phyloP scores from a whole-genome alignment of 1,284 basidiomycete genomes.

The Microbotryum intermedium region DNA sequence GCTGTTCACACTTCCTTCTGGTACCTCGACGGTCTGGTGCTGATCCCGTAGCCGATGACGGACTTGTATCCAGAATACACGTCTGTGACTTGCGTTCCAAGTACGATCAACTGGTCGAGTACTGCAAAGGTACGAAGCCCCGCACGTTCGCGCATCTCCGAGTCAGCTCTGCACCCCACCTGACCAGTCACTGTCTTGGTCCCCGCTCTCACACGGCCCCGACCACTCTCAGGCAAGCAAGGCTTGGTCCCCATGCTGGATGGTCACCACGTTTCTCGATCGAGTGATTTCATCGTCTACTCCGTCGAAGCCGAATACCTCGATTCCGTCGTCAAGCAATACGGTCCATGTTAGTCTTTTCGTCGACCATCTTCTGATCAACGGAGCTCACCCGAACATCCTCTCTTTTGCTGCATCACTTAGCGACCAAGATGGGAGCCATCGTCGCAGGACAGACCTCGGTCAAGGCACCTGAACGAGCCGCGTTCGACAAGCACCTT shows the following conservation, averaged over 20 bases:
- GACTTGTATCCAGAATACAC: slow-evolving; percentile 54
- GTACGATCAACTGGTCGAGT: slow-evolving; percentile 55
- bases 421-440: slow-evolving; percentile 84
- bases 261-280: slow-evolving; percentile 73
- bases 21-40: too few species aligned
- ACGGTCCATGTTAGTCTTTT: slow-evolving; percentile 69
- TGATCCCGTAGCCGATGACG: not conserved
- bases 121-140: slow-evolving; percentile 52
- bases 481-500: slow-evolving; percentile 81
- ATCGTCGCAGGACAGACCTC: slow-evolving; percentile 94
- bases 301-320: slow-evolving; percentile 92
- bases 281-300: slow-evolving; percentile 82
- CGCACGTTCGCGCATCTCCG: not conserved
- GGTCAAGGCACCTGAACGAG: slow-evolving; percentile 88
- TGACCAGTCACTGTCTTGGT: slow-evolving; percentile 4
- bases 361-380: not conserved
- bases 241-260: slow-evolving; percentile 61
- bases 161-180: not conserved
- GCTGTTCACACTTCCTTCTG: not conserved
- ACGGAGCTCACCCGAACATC: not conserved
- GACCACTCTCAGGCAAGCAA: slow-evolving; percentile 28
- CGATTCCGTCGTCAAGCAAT: slow-evolving; percentile 70
- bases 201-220: slow-evolving; percentile 19
- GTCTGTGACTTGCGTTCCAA: slow-evolving; percentile 83
- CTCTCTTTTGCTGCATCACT: not conserved